phyloP scores from a whole-genome alignment of 495 filamentous ascomycete genomes.

The Geopyxis carbonaria region DNA sequence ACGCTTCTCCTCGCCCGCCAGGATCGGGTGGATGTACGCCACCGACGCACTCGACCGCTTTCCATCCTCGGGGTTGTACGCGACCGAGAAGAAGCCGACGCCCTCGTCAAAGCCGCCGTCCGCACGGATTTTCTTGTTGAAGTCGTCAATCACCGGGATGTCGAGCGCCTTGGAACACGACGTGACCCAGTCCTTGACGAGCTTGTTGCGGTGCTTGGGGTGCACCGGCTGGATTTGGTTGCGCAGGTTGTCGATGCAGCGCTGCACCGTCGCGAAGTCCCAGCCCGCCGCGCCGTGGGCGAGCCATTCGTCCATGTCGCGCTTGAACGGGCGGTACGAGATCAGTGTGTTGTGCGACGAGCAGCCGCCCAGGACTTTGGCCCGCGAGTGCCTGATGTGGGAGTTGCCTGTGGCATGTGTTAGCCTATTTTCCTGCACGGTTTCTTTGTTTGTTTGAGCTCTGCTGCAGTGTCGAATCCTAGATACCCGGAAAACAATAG shows the following conservation, averaged over 20 bases:
- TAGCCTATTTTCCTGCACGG: no score
- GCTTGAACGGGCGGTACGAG: conserved; percentile 66
- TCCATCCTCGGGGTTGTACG: conserved; percentile 68
- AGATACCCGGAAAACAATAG: no score
- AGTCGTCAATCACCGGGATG: conserved; percentile 61
- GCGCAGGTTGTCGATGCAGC: conserved; percentile 54
- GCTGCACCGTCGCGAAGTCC: conserved; percentile 61
- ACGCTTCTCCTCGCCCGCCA: conserved; percentile 55
- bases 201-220: conserved; percentile 56
- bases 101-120: conserved; percentile 51
- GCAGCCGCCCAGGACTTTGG: conserved; percentile 73
- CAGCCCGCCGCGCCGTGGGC: conserved; percentile 56
- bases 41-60: conserved; percentile 63
- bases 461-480: neutral
- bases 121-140: conserved; percentile 57
- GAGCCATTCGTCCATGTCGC: conserved; percentile 59
- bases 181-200: conserved; percentile 68
- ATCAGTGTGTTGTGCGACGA: conserved; percentile 78
- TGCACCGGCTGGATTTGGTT: conserved; percentile 71
- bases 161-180: conserved; percentile 54
- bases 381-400: conserved; percentile 65
- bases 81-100: conserved; percentile 69
- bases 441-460: neutral
- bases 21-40: conserved; percentile 73
- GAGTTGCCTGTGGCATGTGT: conserved; percentile 44